Evolutionary conservation across 352 stramenopile species (phyloP).

Genomic region (Globisporangium cederbergense): DNA sequence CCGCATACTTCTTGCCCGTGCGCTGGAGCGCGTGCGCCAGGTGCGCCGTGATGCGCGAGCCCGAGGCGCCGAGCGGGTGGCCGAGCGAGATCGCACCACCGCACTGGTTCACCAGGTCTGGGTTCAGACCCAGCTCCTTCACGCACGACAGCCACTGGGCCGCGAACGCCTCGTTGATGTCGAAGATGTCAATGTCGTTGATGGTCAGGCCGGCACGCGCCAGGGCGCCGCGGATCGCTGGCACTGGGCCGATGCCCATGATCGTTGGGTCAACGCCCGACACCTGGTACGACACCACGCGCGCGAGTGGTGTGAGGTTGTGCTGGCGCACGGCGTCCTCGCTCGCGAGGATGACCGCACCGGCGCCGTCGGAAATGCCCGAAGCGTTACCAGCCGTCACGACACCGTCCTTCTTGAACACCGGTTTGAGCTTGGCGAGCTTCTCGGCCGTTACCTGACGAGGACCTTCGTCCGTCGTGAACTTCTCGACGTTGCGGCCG

Average conservation of each 20-base stretch:
- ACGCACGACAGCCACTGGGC: constrained; percentile 95
- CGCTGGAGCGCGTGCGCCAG: constrained; percentile 85
- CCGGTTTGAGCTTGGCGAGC: constrained; percentile 91
- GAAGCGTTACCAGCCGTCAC: constrained; percentile 96
- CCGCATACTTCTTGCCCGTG: constrained; percentile 90
- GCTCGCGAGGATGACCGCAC: constrained; percentile 91
- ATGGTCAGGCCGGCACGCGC: constrained; percentile 85
- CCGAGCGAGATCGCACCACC: constrained; percentile 96
- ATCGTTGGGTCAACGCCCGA: constrained; percentile 94
- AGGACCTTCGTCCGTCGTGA: constrained; percentile 76
- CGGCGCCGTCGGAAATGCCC: constrained; percentile 96
- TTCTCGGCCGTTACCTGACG: constrained; percentile 78
- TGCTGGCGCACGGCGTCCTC: constrained; percentile 92
- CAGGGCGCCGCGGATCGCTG: constrained; percentile 93
- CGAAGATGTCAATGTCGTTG: constrained; percentile 94
- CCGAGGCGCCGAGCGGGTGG: constrained; percentile 95
- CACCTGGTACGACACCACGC: constrained; percentile 91
- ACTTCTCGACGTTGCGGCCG: constrained; percentile 85
- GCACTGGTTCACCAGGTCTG: constrained; percentile 90
- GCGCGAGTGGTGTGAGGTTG: constrained; percentile 91
- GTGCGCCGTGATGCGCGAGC: constrained; percentile 90
- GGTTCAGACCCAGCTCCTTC: constrained; percentile 95
- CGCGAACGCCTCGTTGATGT: constrained; percentile 99
- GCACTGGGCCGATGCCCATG: constrained; percentile 97
- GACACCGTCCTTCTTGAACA: constrained; percentile 98